Evolutionary conservation across 495 filamentous ascomycete species (phyloP), one percentile per base, ranked within the genome.

Genomic region (Hypomontagnella submonticulosa): DNA sequence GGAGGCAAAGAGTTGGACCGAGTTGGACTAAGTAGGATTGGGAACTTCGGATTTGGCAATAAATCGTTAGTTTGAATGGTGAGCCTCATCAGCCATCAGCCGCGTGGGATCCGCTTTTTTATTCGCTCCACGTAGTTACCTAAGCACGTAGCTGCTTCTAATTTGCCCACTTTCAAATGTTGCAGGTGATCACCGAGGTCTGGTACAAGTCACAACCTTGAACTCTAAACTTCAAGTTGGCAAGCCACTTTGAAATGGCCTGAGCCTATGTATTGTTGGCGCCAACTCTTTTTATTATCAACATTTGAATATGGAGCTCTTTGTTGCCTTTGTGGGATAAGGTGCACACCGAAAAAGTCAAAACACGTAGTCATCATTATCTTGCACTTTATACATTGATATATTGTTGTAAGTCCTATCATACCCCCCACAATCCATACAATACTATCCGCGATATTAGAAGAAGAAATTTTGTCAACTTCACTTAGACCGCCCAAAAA

Each of bases 31-130:
- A 38, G 16, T 9, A 11, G 32, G 48, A 53, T 30, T 62, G 33
- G 32, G 12, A 50, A 57, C 51, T 57, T 47, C 52, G 40, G 48
- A 19, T 47, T 20, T 46, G 15, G 47, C 50, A 56, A 61, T 37
- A 57, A 57, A 67, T 46, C 41, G 13, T 18, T 33, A 48, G 52
- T 16, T 50, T 38, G 12, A 55, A 49, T 60, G 23, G 23, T 68
- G 41, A 68, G 64, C 64, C 64, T 67, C 64, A 67, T 67, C 64
- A 62, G 64, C 64, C 57, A 40, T 50, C 23, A 27, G 23, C 23
- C 23, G 23, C 6, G 23, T 27, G 23, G 23, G 23, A 6, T 27
- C 6, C 23, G 23, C 3, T 27, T 27, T 27, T 3, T 27, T 2
- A 27, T 16, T 34, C 12, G 20, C 8, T 13, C 12, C 11, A 54